phyloP scores from a whole-genome alignment of 768 basidiomycete species.

The Filobasidium wieringae region DNA sequence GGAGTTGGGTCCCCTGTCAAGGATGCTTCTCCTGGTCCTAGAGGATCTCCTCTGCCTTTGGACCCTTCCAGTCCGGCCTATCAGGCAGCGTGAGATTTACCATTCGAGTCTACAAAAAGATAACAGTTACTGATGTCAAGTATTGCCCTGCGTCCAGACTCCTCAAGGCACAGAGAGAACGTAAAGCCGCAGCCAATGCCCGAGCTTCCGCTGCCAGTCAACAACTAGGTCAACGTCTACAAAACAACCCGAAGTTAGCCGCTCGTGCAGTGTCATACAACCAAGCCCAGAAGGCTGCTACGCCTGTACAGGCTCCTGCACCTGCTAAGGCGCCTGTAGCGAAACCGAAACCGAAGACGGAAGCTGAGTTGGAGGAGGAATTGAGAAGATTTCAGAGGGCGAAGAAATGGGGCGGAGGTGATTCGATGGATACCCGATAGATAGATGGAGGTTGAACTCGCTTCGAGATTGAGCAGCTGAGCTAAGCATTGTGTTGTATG shows the following conservation, averaged over 20 bases:
- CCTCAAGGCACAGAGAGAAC: not conserved
- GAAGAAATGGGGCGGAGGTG: not conserved
- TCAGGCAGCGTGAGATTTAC: not conserved
- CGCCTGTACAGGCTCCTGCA: not conserved
- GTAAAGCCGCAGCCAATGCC: not conserved
- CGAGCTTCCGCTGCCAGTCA: not conserved
- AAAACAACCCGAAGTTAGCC: not conserved
- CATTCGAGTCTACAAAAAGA: not conserved
- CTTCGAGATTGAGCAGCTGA: no score
- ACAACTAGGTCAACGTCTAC: not conserved
- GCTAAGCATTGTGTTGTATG: no score
- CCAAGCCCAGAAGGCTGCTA: not conserved
- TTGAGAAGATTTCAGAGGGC: not conserved
- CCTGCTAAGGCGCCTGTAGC: not conserved
- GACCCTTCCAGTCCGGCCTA: not conserved
- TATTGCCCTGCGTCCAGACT: not conserved
- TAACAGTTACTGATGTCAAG: no score
- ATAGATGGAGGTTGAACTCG: no score
- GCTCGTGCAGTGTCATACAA: not conserved
- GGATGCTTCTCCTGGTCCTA: not conserved
- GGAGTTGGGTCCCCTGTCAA: not conserved
- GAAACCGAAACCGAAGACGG: not conserved
- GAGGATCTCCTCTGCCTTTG: not conserved
- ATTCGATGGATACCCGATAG: not conserved
- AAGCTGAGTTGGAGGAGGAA: constrained; percentile 1